Conservation (phyloP, 1,284 basidiomycete genomes). For the Trichosporon coremiiforme region DNA sequence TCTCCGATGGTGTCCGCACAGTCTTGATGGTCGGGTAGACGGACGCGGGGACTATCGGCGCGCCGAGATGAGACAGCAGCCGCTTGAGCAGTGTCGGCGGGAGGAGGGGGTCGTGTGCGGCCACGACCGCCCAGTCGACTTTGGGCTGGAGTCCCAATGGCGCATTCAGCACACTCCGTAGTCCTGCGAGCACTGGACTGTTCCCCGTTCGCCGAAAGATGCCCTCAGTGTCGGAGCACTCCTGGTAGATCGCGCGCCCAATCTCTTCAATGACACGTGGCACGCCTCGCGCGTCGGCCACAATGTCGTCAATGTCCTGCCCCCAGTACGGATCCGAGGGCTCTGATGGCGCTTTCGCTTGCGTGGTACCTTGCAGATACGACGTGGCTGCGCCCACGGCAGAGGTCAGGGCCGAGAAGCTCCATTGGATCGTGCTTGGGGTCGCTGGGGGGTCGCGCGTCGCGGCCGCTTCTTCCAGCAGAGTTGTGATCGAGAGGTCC, state of each 20-base stretch:
- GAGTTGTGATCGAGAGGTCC: conserved; percentile 35
- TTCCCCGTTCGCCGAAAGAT: conserved; percentile 45
- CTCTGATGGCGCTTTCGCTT: neutral
- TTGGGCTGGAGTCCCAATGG: conserved; percentile 37
- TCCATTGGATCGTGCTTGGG: conserved; percentile 11
- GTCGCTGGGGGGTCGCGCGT: neutral
- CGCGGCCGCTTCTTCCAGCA: conserved; percentile 39
- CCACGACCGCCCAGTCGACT: conserved; percentile 43
- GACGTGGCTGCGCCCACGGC: conserved; percentile 20
- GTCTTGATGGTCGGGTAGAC: conserved; percentile 37
- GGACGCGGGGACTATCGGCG: conserved; percentile 32
- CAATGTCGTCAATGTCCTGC: conserved; percentile 29
- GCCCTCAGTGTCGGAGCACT: conserved; percentile 42
- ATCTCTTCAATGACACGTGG: conserved; percentile 36
- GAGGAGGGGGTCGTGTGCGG: conserved; percentile 41
- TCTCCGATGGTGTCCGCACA: neutral
- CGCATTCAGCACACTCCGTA: conserved; percentile 38
- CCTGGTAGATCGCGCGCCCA: conserved; percentile 36
- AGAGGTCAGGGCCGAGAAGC: conserved; percentile 15
- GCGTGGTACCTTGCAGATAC: conserved; percentile 11
- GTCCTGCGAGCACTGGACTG: conserved; percentile 28
- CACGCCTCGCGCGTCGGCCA: conserved; percentile 33
- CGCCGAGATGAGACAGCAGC: neutral
- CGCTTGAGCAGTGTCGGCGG: conserved; percentile 36
- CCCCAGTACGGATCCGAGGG: conserved; percentile 20